Conservation (phyloP, 2,329 filamentous ascomycete genomes). For the Trichocomaceae sp. region DNA sequence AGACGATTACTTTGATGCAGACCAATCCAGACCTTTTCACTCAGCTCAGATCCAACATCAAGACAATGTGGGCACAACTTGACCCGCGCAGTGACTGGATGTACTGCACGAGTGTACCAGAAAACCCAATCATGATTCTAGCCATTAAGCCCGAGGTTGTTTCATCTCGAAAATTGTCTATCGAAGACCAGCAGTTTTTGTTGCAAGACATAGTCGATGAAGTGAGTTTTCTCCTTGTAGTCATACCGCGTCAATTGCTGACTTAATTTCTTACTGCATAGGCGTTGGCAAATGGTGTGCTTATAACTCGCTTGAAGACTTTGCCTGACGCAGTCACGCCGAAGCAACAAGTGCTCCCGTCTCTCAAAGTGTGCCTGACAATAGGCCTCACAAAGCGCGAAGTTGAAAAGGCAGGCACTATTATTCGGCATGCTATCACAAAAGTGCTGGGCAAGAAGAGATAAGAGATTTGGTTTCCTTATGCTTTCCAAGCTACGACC, state of each 20-base stretch:
- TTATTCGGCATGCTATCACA: slow-evolving; percentile 85
- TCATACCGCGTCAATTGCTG: slow-evolving; percentile 7
- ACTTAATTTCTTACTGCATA: slow-evolving; percentile 30
- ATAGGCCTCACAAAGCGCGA: slow-evolving; percentile 87
- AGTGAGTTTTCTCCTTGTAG: slow-evolving; percentile 53
- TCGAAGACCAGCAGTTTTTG: slow-evolving; percentile 74
- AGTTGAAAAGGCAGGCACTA: slow-evolving; percentile 84
- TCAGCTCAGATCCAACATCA: slow-evolving; percentile 78
- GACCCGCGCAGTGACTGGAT: slow-evolving; percentile 95
- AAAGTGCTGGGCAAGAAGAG: slow-evolving; percentile 67
- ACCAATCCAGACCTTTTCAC: slow-evolving; percentile 74
- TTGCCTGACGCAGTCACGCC: slow-evolving; percentile 61
- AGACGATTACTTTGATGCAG: slow-evolving; percentile 79
- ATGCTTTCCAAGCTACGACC: not conserved
- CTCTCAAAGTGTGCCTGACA: slow-evolving; percentile 86
- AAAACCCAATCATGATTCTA: slow-evolving; percentile 83
- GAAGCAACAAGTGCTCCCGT: slow-evolving; percentile 66
- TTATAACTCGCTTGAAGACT: slow-evolving; percentile 80
- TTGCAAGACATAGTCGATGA: slow-evolving; percentile 94
- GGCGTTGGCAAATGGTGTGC: slow-evolving; percentile 77
- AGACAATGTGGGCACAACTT: slow-evolving; percentile 74
- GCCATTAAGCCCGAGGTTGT: slow-evolving; percentile 79
- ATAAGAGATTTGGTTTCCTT: not conserved
- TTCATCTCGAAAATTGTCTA: slow-evolving; percentile 58
- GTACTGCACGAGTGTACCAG: slow-evolving; percentile 66